Evolutionary conservation across 352 stramenopile genomes (phyloP).

Genomic region (Aphanomyces astaci): DNA sequence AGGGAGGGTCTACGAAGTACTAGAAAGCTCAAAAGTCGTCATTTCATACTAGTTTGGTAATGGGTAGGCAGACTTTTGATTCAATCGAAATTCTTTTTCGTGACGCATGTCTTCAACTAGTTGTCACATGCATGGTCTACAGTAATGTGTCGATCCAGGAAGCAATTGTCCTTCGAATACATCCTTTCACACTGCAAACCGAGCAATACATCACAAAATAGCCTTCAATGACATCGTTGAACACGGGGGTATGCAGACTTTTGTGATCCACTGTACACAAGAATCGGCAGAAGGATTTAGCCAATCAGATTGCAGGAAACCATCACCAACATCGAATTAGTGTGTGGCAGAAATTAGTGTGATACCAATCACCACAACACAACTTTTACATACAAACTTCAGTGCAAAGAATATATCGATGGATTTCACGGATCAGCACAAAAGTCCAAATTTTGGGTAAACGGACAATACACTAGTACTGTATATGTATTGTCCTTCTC

Average conservation of each 20-base stretch:
- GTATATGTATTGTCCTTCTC: no score
- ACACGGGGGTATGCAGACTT: neutral
- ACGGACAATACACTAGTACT: no score
- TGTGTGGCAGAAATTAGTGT: no score
- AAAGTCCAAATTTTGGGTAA: no score
- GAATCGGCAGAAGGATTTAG: no score
- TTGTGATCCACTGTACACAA: neutral
- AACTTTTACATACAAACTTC: no score
- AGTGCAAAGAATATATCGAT: no score
- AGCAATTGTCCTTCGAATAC: neutral
- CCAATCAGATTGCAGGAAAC: no score
- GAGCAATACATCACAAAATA: neutral
- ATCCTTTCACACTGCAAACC: neutral
- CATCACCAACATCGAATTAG: no score
- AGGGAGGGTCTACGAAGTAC: neutral
- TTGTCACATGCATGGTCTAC: neutral
- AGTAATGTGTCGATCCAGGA: neutral
- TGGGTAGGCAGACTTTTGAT: neutral
- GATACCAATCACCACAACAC: no score
- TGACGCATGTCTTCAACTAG: neutral
- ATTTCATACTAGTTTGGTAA: neutral
- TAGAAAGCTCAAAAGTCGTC: neutral
- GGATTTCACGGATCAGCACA: no score
- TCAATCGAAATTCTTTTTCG: neutral
- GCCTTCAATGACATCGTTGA: no score